These are phyloP conservation scores for Rhodamnia rubescens DNA, from an alignment of 345 rosid genomes.

Conservation along the genomic window DNA sequence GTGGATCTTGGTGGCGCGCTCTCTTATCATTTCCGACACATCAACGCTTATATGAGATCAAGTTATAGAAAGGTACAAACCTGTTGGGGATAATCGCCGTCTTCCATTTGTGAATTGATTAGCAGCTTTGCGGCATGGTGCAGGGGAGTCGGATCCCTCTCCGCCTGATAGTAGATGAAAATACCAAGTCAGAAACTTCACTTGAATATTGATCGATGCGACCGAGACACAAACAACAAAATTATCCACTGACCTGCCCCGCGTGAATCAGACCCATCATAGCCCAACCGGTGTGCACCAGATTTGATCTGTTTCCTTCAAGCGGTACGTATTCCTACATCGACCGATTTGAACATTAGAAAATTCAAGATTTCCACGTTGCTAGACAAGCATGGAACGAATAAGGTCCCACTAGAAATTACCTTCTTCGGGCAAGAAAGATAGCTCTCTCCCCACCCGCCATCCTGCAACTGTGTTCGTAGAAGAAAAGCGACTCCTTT, in stretches of 20 bases:
- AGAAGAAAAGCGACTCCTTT: constrained; percentile 38
- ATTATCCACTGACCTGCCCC: constrained; percentile 30
- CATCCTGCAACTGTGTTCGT: constrained; percentile 15
- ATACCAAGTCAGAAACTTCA: background rate
- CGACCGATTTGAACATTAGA: background rate
- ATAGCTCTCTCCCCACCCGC: constrained; percentile 63
- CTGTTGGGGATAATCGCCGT: constrained; percentile 66
- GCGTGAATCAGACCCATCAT: constrained; percentile 33
- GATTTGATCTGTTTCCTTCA: constrained; percentile 33
- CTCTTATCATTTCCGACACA: background rate
- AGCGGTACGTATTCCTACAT: constrained; percentile 29
- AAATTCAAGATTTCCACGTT: background rate
- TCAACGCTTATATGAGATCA: background rate
- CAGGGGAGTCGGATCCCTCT: constrained; percentile 52
- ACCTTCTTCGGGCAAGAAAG: constrained; percentile 41
- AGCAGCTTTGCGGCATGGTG: constrained; percentile 53
- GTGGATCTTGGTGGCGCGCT: too few relatives aligned
- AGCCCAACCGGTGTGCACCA: constrained; percentile 47
- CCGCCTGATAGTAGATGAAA: constrained; percentile 14
- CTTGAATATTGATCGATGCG: background rate
- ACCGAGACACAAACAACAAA: background rate
- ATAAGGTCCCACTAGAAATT: background rate
- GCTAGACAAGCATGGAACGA: background rate
- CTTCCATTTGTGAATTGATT: constrained; percentile 53
- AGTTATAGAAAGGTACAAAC: constrained; percentile 4